Conservation (phyloP, 2,329 filamentous ascomycete genomes). For the Xylariaceae sp. region DNA sequence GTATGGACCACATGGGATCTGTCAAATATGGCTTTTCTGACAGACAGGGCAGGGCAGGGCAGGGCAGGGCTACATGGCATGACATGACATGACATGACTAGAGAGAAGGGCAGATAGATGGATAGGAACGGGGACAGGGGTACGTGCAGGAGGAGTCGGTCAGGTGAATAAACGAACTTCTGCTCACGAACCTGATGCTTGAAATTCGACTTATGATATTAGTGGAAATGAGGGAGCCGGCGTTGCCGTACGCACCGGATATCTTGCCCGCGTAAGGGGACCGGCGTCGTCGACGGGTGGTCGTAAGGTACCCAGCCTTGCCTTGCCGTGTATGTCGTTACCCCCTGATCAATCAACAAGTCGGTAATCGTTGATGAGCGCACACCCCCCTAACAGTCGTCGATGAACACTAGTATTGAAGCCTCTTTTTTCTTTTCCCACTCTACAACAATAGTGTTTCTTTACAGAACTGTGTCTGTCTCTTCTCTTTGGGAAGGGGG, state of each 20-base stretch:
- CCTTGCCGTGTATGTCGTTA: constrained; percentile 2
- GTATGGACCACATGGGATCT: constrained; percentile 22
- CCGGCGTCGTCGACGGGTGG: no score
- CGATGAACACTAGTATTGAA: constrained; percentile 12
- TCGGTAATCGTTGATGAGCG: constrained; percentile 23
- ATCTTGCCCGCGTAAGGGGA: not conserved
- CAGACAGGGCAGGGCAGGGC: constrained; percentile 21
- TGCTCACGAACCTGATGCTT: constrained; percentile 28
- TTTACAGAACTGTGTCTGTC: constrained; percentile 16
- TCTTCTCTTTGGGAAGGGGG: constrained; percentile 13
- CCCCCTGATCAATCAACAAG: not conserved
- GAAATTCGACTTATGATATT: not conserved
- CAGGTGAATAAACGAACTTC: constrained; percentile 26
- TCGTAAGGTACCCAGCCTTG: not conserved
- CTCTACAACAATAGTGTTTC: no score
- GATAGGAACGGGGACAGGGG: constrained; percentile 12
- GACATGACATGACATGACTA: constrained; percentile 15
- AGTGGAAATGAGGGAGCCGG: no score
- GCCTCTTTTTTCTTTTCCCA: no score
- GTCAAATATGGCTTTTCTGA: constrained; percentile 29
- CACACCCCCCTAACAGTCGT: constrained; percentile 24
- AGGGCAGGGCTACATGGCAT: constrained; percentile 6
- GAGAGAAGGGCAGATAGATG: not conserved
- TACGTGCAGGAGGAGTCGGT: constrained; percentile 27
- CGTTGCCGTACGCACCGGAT: no score